Conservation (phyloP, 352 stramenopile genomes). For the Phytophthora sp. region DNA sequence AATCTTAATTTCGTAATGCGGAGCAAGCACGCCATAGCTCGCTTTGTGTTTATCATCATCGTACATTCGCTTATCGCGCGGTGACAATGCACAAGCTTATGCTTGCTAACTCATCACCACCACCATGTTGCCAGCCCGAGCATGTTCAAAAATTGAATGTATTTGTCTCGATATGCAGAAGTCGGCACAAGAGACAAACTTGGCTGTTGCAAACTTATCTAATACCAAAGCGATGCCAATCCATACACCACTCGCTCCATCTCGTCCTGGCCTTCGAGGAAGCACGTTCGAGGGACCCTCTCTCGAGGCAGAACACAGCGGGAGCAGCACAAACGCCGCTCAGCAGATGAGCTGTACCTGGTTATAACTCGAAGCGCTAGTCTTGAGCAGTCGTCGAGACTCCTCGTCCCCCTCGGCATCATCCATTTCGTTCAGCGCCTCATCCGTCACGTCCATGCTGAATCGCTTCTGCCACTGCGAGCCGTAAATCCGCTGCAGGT, state of each 20-base stretch:
- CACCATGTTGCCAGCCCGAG: too few relatives aligned
- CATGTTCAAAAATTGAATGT: constrained; percentile 28
- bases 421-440: constrained; percentile 48
- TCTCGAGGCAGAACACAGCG: constrained; percentile 16
- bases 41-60: too few relatives aligned
- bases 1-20: too few relatives aligned
- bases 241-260: constrained; percentile 15
- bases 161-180: constrained; percentile 14
- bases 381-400: constrained; percentile 33
- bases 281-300: constrained; percentile 19
- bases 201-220: constrained; percentile 14
- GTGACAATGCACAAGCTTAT: too few relatives aligned
- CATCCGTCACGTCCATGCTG: constrained; percentile 59
- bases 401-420: constrained; percentile 34
- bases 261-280: constrained; percentile 15
- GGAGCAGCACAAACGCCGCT: constrained; percentile 10
- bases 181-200: constrained; percentile 3
- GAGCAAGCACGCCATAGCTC: too few relatives aligned
- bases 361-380: constrained; percentile 40
- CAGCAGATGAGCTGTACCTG: constrained; percentile 56
- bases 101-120: background rate
- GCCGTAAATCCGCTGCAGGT: constrained; percentile 38
- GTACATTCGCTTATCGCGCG: too few relatives aligned
- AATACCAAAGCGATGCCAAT: constrained; percentile 6
- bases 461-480: constrained; percentile 50